A percentile compares a stretch with the other conserved stretches of the same genome.
phyloP scores from a whole-genome alignment of 805 yeast species.

The Debaryomyces maramus region DNA sequence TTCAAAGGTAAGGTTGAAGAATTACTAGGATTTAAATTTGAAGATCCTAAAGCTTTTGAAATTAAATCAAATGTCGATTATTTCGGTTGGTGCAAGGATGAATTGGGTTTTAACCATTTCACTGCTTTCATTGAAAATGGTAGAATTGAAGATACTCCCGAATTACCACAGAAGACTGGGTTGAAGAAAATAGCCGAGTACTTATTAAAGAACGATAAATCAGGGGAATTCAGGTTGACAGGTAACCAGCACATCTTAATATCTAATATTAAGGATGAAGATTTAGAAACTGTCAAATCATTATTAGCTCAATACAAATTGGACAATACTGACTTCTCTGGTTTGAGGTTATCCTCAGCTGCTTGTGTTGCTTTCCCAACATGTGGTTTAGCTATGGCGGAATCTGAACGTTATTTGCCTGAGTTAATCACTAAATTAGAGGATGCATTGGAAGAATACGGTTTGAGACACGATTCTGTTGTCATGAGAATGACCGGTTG shows the following conservation, averaged over 20 bases:
- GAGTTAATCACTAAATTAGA: slow-evolving; percentile 79
- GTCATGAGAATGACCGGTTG: slow-evolving; percentile 99
- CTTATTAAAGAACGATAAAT: slow-evolving; percentile 51
- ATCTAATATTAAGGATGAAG: slow-evolving; percentile 69
- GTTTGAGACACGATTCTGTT: slow-evolving; percentile 89
- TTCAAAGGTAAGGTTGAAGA: slow-evolving; percentile 83
- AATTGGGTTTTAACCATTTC: slow-evolving; percentile 79
- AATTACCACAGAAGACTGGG: slow-evolving; percentile 87
- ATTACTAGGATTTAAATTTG: slow-evolving; percentile 73
- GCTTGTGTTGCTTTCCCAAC: slow-evolving; percentile 99
- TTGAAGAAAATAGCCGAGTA: slow-evolving; percentile 73
- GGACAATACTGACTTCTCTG: slow-evolving; percentile 81
- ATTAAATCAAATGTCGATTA: slow-evolving; percentile 86
- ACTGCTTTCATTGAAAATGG: slow-evolving; percentile 96
- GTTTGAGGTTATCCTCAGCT: slow-evolving; percentile 83
- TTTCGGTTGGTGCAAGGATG: slow-evolving; percentile 93
- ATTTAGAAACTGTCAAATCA: slow-evolving; percentile 59
- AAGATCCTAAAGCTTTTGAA: slow-evolving; percentile 66
- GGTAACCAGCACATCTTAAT: slow-evolving; percentile 93
- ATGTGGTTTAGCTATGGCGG: slow-evolving; percentile 99
- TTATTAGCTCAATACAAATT: slow-evolving; percentile 72
- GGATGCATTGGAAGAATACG: slow-evolving; percentile 83
- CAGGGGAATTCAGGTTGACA: slow-evolving; percentile 88
- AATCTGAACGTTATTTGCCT: slow-evolving; percentile 91
- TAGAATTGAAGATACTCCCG: slow-evolving; percentile 90